Evolutionary conservation across 2,329 filamentous ascomycete genomes (phyloP).

Genomic region (Cercospora beticola): DNA sequence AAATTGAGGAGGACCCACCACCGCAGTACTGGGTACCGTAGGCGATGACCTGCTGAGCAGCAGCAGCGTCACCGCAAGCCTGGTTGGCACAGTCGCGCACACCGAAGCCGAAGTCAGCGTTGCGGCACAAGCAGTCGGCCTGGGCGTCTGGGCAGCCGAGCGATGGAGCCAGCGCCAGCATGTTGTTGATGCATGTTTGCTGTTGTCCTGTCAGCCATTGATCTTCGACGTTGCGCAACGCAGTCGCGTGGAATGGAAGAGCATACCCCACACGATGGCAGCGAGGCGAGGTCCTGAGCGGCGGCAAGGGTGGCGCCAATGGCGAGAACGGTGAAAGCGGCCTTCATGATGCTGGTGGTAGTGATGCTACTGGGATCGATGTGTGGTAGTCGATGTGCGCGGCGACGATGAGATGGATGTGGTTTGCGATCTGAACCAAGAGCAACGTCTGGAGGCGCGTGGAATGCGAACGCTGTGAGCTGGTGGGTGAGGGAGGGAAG

Average conservation of each 20-base stretch:
- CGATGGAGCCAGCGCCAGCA: conserved; percentile 35
- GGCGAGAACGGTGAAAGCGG: conserved; percentile 32
- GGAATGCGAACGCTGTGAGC: neutral
- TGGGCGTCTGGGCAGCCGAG: conserved; percentile 37
- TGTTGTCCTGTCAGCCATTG: conserved; percentile 20
- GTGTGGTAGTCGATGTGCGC: neutral
- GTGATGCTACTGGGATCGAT: conserved; percentile 1
- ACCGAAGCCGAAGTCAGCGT: conserved; percentile 41
- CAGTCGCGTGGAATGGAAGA: conserved; percentile 4
- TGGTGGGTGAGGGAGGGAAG: neutral
- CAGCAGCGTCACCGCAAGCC: conserved; percentile 32
- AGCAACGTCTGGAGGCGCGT: neutral
- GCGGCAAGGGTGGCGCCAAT: conserved; percentile 36
- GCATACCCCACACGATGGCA: conserved; percentile 41
- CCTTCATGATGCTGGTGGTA: conserved; percentile 37
- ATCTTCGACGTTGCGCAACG: neutral
- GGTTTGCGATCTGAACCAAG: neutral
- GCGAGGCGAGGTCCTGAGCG: conserved; percentile 35
- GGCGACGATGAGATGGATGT: neutral
- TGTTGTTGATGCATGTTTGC: conserved; percentile 41
- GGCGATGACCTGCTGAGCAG: conserved; percentile 35
- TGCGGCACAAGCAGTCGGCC: conserved; percentile 39
- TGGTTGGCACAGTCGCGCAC: conserved; percentile 42
- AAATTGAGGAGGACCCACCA: conserved; percentile 22
- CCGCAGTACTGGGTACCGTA: conserved; percentile 39